Evolutionary conservation across 169 alveolate species (phyloP).

Genomic region (Perkinsus marinus): DNA sequence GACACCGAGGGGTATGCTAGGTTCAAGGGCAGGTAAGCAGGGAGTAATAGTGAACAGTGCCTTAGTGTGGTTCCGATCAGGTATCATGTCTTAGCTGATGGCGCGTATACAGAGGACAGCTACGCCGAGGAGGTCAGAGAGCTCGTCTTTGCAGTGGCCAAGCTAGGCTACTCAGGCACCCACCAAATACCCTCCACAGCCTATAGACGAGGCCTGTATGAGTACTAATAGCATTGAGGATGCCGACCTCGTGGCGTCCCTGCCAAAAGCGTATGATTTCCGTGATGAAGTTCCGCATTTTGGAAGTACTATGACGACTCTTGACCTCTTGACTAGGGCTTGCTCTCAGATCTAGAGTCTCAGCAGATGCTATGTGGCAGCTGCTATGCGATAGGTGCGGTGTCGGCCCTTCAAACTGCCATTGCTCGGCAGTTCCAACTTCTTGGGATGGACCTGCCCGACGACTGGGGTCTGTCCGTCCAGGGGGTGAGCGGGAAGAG

Average conservation of each 20-base stretch:
- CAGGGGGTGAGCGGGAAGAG: neutral
- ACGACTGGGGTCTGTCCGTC: neutral
- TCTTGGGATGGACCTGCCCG: neutral
- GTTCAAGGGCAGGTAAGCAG: neutral
- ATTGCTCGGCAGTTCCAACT: neutral
- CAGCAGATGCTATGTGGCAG: neutral
- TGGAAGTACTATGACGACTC: neutral
- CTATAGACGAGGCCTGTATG: neutral
- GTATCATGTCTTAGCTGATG: neutral
- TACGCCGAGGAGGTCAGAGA: neutral
- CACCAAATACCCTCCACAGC: neutral
- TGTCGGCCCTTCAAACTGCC: neutral
- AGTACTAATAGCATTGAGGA: neutral
- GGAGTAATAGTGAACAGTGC: neutral
- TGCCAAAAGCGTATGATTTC: neutral
- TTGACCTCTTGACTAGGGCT: neutral
- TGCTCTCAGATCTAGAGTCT: neutral
- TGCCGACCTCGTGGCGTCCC: neutral
- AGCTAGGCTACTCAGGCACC: neutral
- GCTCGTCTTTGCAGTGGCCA: neutral
- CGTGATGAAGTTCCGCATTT: neutral
- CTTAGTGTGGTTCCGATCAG: neutral
- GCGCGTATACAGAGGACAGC: neutral
- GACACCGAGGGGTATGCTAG: too few relatives aligned
- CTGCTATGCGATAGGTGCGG: neutral